These are phyloP conservation scores for Jatropha podagrica DNA, from an alignment of 441 rosid species.

Conservation along the genomic window DNA sequence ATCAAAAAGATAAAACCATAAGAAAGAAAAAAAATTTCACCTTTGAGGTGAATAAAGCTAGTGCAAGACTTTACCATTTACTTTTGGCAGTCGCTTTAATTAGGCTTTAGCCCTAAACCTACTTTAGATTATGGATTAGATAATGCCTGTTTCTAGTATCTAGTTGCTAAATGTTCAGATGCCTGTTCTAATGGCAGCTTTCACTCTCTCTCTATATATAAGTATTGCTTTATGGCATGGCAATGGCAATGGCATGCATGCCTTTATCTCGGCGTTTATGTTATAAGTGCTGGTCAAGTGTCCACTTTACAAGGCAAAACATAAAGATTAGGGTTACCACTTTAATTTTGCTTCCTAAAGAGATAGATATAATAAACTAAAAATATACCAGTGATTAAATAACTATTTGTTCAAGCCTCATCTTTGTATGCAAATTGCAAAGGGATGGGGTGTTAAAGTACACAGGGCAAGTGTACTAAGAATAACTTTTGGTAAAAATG, in stretches of 20 bases:
- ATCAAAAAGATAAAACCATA: too few species aligned
- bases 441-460: too few species aligned
- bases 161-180: conserved; percentile 8
- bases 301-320: not conserved
- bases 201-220: not conserved
- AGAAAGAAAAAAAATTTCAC: not conserved
- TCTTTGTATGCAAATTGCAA: not conserved
- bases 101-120: conserved; percentile 2
- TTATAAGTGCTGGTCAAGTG: conserved; percentile 8
- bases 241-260: not conserved
- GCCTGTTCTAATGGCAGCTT: conserved; percentile 20
- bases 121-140: not conserved
- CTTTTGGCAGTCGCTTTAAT: not conserved
- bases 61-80: conserved; percentile 5
- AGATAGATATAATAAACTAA: not conserved
- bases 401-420: not conserved
- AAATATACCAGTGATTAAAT: too few species aligned
- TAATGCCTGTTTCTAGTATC: not conserved
- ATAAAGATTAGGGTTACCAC: not conserved
- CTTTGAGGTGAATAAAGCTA: conserved; percentile 4
- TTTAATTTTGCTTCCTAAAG: not conserved
- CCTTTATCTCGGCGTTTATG: not conserved
- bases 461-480: too few species aligned
- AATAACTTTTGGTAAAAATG: too few species aligned
- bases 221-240: conserved; percentile 1